Conservation (phyloP, 164 flowering plant species). For the Buxus sempervirens region DNA sequence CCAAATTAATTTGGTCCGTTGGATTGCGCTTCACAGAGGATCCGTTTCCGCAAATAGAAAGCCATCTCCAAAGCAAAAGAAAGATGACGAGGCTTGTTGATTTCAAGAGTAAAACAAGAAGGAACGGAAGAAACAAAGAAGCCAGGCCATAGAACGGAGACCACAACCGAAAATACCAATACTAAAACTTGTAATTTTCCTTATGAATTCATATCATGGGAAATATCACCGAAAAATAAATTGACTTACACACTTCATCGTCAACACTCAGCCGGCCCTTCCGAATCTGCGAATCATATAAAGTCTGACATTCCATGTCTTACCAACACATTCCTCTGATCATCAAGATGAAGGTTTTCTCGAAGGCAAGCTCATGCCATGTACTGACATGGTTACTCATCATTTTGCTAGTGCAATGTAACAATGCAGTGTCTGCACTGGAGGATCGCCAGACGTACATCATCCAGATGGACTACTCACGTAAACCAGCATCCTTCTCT, state of each 20-base stretch:
- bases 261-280: background rate
- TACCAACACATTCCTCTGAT: background rate
- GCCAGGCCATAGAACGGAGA: background rate
- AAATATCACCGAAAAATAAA: background rate
- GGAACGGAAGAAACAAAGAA: background rate
- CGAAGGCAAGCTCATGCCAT: background rate
- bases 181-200: background rate
- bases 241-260: background rate
- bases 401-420: background rate
- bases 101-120: background rate
- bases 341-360: background rate
- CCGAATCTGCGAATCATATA: no score
- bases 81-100: background rate
- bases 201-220: background rate
- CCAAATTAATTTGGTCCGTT: no score
- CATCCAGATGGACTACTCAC: conserved; percentile 24
- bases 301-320: no score
- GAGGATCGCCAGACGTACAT: conserved; percentile 17
- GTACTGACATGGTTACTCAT: conserved; percentile 4
- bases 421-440: background rate
- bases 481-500: conserved; percentile 17
- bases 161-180: background rate
- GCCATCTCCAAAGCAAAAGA: no score
- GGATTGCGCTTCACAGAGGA: no score
- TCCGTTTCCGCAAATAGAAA: no score